Evolutionary conservation across 2,329 filamentous ascomycete species (phyloP).

Genomic region (Penicillium brasilianum): DNA sequence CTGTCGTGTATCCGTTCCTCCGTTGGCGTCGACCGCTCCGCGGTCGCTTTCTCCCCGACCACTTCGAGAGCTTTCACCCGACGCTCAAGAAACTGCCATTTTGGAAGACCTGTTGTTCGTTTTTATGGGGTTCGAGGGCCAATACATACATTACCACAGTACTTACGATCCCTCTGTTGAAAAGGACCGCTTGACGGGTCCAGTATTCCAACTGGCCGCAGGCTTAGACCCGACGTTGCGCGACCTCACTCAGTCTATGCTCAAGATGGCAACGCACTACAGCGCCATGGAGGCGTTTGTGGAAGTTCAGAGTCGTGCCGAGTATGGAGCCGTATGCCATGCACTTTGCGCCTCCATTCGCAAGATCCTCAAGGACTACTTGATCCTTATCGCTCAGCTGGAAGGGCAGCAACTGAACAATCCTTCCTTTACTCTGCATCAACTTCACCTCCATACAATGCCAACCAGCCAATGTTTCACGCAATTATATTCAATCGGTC

Average conservation of each 20-base stretch:
- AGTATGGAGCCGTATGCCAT: slow-evolving; percentile 94
- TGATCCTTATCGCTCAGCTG: slow-evolving; percentile 88
- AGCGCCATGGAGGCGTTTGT: slow-evolving; percentile 89
- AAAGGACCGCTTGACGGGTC: slow-evolving; percentile 83
- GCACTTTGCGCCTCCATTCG: slow-evolving; percentile 94
- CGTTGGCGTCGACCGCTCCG: slow-evolving; percentile 70
- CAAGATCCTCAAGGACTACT: slow-evolving; percentile 88
- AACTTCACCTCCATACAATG: slow-evolving; percentile 88
- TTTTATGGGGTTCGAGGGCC: slow-evolving; percentile 98
- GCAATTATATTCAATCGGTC: slow-evolving; percentile 84
- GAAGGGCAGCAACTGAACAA: slow-evolving; percentile 93
- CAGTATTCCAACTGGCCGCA: slow-evolving; percentile 75
- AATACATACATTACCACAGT: slow-evolving; percentile 87
- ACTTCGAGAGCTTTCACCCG: slow-evolving; percentile 73
- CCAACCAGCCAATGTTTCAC: slow-evolving; percentile 89
- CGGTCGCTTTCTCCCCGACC: slow-evolving; percentile 68
- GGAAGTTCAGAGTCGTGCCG: slow-evolving; percentile 88
- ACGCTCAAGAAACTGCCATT: slow-evolving; percentile 83
- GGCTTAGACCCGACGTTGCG: slow-evolving; percentile 90
- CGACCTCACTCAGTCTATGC: slow-evolving; percentile 84
- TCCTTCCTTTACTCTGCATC: slow-evolving; percentile 85
- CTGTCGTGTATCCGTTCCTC: slow-evolving; percentile 66
- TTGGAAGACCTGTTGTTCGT: slow-evolving; percentile 91
- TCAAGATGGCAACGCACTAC: slow-evolving; percentile 94
- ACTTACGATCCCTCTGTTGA: slow-evolving; percentile 83